Evolutionary conservation across 495 filamentous ascomycete genomes (phyloP).

Genomic region (Mycothermus thermophilus): DNA sequence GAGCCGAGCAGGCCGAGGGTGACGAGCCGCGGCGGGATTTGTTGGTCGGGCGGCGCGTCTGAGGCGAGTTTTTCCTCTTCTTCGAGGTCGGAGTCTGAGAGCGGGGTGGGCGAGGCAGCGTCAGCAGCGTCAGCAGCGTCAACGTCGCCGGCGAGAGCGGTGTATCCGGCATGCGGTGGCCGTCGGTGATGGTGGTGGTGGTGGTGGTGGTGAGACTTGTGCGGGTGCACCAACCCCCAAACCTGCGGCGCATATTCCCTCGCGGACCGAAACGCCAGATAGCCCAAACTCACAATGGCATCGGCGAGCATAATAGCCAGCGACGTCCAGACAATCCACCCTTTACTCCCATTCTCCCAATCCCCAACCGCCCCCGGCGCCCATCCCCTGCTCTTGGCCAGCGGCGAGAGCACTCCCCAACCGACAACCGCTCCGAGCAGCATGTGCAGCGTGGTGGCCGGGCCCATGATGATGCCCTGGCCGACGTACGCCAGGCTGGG

Average conservation of each 20-base stretch:
- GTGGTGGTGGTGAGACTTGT: conserved; percentile 1
- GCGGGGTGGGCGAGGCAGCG: background rate
- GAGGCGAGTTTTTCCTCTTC: conserved; percentile 20
- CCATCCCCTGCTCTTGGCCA: conserved; percentile 78
- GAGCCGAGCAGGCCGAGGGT: conserved; percentile 61
- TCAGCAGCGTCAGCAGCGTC: conserved; percentile 4
- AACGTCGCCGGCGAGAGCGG: background rate
- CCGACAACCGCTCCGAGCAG: conserved; percentile 78
- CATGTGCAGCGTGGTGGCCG: conserved; percentile 90
- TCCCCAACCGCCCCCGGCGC: conserved; percentile 73
- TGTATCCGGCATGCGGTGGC: conserved; percentile 6
- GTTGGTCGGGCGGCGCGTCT: conserved; percentile 73
- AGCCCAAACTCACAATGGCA: conserved; percentile 73
- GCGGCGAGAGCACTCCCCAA: conserved; percentile 81
- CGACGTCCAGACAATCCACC: conserved; percentile 95
- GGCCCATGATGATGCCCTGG: conserved; percentile 78
- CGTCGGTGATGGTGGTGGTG: too few relatives aligned
- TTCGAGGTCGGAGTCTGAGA: conserved; percentile 3
- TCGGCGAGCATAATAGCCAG: conserved; percentile 95
- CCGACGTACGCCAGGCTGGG: conserved; percentile 90
- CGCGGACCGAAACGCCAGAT: conserved; percentile 48
- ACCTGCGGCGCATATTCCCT: conserved; percentile 5
- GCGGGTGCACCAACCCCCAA: background rate
- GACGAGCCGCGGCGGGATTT: conserved; percentile 61
- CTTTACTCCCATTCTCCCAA: conserved; percentile 86